Conservation (phyloP, 805 yeast genomes). For the Pichia rugopelliculosa region DNA sequence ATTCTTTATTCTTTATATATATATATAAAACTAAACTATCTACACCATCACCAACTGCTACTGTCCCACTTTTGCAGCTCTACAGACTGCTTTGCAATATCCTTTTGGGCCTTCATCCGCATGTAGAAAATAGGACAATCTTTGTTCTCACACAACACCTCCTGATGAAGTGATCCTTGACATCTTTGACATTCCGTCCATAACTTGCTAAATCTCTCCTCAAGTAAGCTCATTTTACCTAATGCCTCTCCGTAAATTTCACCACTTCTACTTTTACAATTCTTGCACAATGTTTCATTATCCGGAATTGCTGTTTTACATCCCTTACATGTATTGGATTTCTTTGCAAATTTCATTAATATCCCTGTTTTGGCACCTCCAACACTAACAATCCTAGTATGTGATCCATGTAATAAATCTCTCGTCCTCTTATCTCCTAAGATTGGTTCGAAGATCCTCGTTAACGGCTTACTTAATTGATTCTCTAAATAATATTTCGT, state of each 20-base stretch:
- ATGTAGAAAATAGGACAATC: constrained; percentile 97
- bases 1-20: too few species aligned
- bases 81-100: constrained; percentile 45
- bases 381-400: constrained; percentile 69
- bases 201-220: constrained; percentile 72
- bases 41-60: constrained; percentile 40
- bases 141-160: constrained; percentile 87
- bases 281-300: constrained; percentile 52
- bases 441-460: constrained; percentile 91
- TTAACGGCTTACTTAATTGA: constrained; percentile 84
- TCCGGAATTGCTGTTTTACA: constrained; percentile 75
- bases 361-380: constrained; percentile 74
- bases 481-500: constrained; percentile 90
- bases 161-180: constrained; percentile 93
- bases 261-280: constrained; percentile 68
- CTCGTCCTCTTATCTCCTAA: constrained; percentile 79
- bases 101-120: constrained; percentile 84
- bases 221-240: constrained; percentile 71
- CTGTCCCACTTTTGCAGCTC: constrained; percentile 64
- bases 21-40: too few species aligned
- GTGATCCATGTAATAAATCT: constrained; percentile 74
- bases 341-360: constrained; percentile 79
- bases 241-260: constrained; percentile 76
- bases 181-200: constrained; percentile 99
- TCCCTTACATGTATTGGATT: constrained; percentile 79